Base-by-base conservation (phyloP, 768 basidiomycete species). In the Suillus cothurnatus region DNA sequence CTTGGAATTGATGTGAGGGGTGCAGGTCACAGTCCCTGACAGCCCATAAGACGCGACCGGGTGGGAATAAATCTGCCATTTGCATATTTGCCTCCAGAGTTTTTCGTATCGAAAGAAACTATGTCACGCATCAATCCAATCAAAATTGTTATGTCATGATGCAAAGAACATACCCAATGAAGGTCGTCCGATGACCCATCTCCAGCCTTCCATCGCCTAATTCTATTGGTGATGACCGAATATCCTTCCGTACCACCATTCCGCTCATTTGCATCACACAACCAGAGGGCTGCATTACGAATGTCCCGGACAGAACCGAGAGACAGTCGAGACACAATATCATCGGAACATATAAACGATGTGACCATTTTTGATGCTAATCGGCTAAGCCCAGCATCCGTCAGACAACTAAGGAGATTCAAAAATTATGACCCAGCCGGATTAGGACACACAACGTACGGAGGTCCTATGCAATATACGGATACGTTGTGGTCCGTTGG, bases 71-170 rank as follows among this genome's bases (percentile, higher is more conserved):
- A 68, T 88, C 83, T 3, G 85, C 78, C 80, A 83, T 85, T 58
- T 86, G 84, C 92, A 94, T 94, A 65, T 91, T 93, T 53, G 92
- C 92, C 73, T 94, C 91, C 0, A 94, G 82, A 3, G 92, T 93
- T 81, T 92, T 94, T 53, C 93, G 86, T 64, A 91, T 84, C 0
- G 91, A 85, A 45, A 94, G 79, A 71, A 94, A 92, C 93, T 94
- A 63, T 19, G 55, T 43, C 17, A 28, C 17, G 2, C 38, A 17
- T 23, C 62, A 60, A 87, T 86, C 86, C 86, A 88, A 60, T 85
- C 78, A 64, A 80, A 79, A 74, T 88, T 21, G 6, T 63, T 31
- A 31, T 81, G 74, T 26, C 71, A 66, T 3, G 19, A 41, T 41
- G 58, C 38, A 41, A 28, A 3, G 17, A 41, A 74, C 80, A 78